A percentile compares a stretch with the other conserved stretches of the same genome.
These are phyloP conservation scores for Pythium monospermum DNA, from an alignment of 352 stramenopile species.

Conservation along the genomic window DNA sequence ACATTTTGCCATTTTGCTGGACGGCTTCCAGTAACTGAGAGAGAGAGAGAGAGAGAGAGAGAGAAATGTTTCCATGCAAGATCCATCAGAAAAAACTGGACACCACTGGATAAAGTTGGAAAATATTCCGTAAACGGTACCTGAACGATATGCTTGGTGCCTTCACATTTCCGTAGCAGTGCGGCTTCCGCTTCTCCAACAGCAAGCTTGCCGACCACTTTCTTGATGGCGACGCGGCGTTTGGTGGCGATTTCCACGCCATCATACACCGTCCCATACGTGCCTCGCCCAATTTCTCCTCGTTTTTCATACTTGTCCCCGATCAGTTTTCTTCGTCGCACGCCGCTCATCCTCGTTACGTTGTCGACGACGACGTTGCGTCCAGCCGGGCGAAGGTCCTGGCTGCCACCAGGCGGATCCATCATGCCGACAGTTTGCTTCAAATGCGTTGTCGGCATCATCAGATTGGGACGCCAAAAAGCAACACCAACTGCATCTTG, in stretches of 20 bases:
- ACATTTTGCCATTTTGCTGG: conserved; percentile 56
- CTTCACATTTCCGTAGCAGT: conserved; percentile 44
- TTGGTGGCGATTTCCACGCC: conserved; percentile 31
- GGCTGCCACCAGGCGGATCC: neutral
- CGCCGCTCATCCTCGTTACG: conserved; percentile 19
- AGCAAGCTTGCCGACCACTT: conserved; percentile 40
- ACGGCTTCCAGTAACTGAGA: conserved; percentile 53
- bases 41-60: neutral
- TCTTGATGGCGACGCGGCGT: conserved; percentile 72
- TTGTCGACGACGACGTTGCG: conserved; percentile 7
- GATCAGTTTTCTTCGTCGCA: conserved; percentile 36
- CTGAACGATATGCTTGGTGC: conserved; percentile 51
- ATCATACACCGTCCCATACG: conserved; percentile 73
- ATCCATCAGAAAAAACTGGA: too few relatives aligned
- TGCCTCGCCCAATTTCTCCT: conserved; percentile 73
- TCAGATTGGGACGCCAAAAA: conserved; percentile 2
- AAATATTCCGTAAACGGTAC: too few relatives aligned
- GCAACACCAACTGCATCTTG: neutral
- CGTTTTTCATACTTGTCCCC: conserved; percentile 62
- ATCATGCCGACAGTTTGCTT: neutral
- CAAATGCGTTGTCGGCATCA: conserved; percentile 6
- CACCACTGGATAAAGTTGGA: too few relatives aligned
- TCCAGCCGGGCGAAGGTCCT: conserved; percentile 1
- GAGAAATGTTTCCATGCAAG: neutral
- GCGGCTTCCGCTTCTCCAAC: conserved; percentile 42